Conservation (phyloP, 495 filamentous ascomycete species). For the Podospora conica region DNA sequence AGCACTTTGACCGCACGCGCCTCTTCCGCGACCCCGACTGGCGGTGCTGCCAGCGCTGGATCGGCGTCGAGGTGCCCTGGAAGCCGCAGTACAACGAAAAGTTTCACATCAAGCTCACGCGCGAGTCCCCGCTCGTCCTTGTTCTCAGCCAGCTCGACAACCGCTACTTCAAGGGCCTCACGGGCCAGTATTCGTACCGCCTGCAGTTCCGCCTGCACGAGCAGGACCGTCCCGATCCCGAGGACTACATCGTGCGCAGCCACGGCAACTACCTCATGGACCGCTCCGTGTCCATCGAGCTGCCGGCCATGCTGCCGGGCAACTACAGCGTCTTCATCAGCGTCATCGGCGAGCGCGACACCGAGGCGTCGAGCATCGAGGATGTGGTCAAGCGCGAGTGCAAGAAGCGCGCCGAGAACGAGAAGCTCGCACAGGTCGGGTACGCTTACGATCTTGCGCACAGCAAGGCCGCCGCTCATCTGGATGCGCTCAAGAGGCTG, state of each 20-base stretch:
- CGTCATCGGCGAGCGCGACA: conserved; percentile 60
- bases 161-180: conserved; percentile 78
- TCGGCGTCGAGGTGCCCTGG: conserved; percentile 81
- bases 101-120: conserved; percentile 68
- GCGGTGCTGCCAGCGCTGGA: conserved; percentile 84
- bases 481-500: conserved; percentile 53
- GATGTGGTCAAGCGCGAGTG: conserved; percentile 66
- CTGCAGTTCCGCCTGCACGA: conserved; percentile 83
- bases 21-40: conserved; percentile 74
- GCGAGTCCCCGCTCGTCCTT: conserved; percentile 66
- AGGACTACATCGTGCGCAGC: conserved; percentile 83
- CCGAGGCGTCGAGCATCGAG: conserved; percentile 52
- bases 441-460: conserved; percentile 86
- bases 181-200: conserved; percentile 73
- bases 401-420: conserved; percentile 53
- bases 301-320: conserved; percentile 61
- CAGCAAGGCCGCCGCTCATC: conserved; percentile 62
- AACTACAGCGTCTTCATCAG: conserved; percentile 80
- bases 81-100: conserved; percentile 82
- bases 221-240: conserved; percentile 59
- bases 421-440: conserved; percentile 82
- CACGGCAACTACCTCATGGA: conserved; percentile 61
- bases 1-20: conserved; percentile 80
- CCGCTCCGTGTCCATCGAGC: conserved; percentile 44
- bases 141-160: conserved; percentile 84